phyloP scores from a whole-genome alignment of 306 rosid species.

The Lathyrus sativus region DNA sequence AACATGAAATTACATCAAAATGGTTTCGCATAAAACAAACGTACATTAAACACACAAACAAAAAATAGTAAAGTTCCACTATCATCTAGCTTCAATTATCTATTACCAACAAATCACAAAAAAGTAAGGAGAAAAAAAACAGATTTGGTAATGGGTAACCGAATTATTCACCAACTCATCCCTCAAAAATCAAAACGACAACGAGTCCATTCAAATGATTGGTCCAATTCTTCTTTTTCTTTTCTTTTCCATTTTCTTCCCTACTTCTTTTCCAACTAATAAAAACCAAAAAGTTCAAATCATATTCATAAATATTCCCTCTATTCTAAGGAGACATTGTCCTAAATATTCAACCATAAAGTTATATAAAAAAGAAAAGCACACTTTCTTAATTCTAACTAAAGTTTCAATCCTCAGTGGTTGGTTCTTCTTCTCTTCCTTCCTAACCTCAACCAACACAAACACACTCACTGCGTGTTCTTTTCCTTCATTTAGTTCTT shows the following conservation, averaged over 20 bases:
- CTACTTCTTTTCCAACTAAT: background rate
- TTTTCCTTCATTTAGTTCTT: background rate
- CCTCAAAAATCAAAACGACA: background rate
- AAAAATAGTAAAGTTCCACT: too few relatives aligned
- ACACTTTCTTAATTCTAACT: background rate
- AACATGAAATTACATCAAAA: too few relatives aligned
- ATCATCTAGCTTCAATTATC: background rate
- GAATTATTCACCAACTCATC: conserved; percentile 16
- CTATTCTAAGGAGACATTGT: background rate
- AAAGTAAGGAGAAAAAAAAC: background rate
- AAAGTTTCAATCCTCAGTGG: background rate
- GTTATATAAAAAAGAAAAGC: background rate
- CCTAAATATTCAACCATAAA: conserved; percentile 28
- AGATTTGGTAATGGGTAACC: conserved; percentile 8
- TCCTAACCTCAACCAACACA: conserved; percentile 6
- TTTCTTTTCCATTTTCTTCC: background rate
- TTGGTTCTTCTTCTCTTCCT: background rate
- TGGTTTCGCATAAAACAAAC: too few relatives aligned
- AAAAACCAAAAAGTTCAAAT: conserved; percentile 7
- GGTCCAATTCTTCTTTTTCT: conserved; percentile 1
- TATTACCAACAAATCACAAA: background rate
- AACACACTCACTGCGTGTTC: background rate
- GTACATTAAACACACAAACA: background rate
- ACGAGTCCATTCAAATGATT: conserved; percentile 17
- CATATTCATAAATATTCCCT: conserved; percentile 27